A percentile compares a stretch with the other conserved stretches of the same genome.
Evolutionary conservation across 257 asterid genomes (phyloP).

Genomic region (Nicotiana otophora): DNA sequence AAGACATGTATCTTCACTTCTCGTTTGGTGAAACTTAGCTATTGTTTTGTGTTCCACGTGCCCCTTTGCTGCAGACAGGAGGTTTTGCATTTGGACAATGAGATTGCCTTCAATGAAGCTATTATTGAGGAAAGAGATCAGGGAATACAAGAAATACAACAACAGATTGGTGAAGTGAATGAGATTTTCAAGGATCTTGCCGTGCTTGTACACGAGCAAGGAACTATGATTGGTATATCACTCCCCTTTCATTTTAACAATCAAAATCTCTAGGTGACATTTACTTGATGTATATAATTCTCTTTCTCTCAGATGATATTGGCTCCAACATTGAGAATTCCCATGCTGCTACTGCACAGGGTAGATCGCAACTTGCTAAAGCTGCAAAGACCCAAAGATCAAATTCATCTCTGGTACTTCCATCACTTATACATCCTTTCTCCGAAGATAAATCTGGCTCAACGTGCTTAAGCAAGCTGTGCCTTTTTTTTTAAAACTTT

Average conservation of each 20-base stretch:
- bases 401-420: slow-evolving; percentile 75
- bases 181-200: slow-evolving; percentile 95
- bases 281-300: background rate
- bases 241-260: slow-evolving; percentile 7
- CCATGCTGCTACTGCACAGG: slow-evolving; percentile 85
- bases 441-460: background rate
- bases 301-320: slow-evolving; percentile 53
- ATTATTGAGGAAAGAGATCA: slow-evolving; percentile 92
- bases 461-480: too few relatives aligned
- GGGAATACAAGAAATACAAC: slow-evolving; percentile 89
- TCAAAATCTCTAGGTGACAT: background rate
- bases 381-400: slow-evolving; percentile 88
- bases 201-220: slow-evolving; percentile 87
- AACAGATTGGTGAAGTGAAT: slow-evolving; percentile 92
- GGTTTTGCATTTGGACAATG: slow-evolving; percentile 74
- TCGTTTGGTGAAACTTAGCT: background rate
- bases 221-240: slow-evolving; percentile 73
- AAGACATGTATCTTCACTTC: background rate
- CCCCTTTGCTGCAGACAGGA: slow-evolving; percentile 59
- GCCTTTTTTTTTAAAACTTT: too few relatives aligned
- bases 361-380: slow-evolving; percentile 72
- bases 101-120: slow-evolving; percentile 85
- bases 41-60: slow-evolving; percentile 13
- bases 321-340: slow-evolving; percentile 75
- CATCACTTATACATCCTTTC: background rate